A percentile compares a stretch with the other conserved stretches of the same genome.
Conservation (phyloP, 768 basidiomycete genomes). For the Panaeolus cyanescens region DNA sequence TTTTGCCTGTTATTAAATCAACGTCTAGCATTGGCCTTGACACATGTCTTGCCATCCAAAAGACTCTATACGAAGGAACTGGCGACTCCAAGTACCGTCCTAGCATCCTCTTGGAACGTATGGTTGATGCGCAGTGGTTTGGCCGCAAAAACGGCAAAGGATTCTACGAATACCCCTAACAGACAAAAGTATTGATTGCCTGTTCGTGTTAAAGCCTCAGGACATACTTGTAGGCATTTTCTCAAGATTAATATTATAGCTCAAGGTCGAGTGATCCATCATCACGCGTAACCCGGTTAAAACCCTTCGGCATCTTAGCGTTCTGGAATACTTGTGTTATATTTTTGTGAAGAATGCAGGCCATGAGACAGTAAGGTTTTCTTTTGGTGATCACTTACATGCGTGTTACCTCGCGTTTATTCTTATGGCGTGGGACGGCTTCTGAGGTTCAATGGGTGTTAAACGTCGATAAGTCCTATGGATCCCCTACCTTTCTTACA, state of each 20-base stretch:
- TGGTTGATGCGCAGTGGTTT: constrained; percentile 96
- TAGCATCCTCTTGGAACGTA: constrained; percentile 83
- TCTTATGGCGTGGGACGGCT: background rate
- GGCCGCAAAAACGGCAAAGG: constrained; percentile 93
- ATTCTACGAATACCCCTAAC: constrained; percentile 78
- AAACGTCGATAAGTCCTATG: background rate
- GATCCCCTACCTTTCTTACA: background rate
- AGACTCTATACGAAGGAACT: constrained; percentile 86
- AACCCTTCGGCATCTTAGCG: no score
- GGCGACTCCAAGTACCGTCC: constrained; percentile 96
- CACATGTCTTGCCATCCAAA: constrained; percentile 92
- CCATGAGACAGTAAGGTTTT: no score
- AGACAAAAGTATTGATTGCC: background rate
- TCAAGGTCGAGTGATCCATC: no score
- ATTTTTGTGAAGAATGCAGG: background rate
- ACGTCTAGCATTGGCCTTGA: constrained; percentile 87
- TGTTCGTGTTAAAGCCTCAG: background rate
- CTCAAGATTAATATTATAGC: background rate
- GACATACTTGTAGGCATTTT: background rate
- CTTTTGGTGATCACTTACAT: background rate
- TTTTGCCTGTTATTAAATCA: constrained; percentile 2
- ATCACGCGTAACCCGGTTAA: no score
- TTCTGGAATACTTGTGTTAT: no score
- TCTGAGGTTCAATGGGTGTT: no score
- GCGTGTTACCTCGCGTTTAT: background rate